These are phyloP conservation scores for Globisporangium nodosum DNA, from an alignment of 352 stramenopile species.

Conservation along the genomic window DNA sequence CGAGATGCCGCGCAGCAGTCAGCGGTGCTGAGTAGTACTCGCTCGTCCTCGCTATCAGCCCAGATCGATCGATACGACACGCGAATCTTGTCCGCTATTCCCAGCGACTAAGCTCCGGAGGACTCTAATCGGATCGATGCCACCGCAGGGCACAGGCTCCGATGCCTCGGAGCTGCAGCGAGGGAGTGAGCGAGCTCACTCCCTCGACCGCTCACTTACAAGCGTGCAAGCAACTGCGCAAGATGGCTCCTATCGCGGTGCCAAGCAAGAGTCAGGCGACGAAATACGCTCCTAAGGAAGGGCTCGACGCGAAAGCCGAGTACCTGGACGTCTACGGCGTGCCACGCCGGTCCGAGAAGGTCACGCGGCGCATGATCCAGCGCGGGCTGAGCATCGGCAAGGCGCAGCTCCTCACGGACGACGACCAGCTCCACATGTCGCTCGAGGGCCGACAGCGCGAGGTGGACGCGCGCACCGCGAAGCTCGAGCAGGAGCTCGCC, in stretches of 20 bases:
- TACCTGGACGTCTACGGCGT: conserved; percentile 30
- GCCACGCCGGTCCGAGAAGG: conserved; percentile 21
- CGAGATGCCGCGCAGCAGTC: background rate
- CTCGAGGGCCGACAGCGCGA: conserved; percentile 7
- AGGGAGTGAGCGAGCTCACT: background rate
- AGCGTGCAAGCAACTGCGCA: background rate
- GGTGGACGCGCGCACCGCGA: conserved; percentile 1
- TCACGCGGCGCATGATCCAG: conserved; percentile 28
- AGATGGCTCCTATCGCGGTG: conserved; percentile 1
- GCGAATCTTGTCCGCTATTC: background rate
- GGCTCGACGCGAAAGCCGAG: conserved; percentile 15
- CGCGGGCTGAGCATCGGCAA: conserved; percentile 31
- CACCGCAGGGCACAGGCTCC: background rate
- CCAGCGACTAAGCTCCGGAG: background rate
- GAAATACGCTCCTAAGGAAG: conserved; percentile 1
- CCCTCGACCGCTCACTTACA: background rate
- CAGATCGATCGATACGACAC: background rate
- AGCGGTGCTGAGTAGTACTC: background rate
- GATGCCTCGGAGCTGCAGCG: too few species aligned
- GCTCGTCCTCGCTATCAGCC: background rate
- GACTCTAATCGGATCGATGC: background rate
- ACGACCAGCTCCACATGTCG: conserved; percentile 27
- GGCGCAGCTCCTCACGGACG: conserved; percentile 11
- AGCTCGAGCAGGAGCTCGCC: conserved; percentile 2
- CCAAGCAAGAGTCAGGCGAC: conserved; percentile 2